Percentiles rank a stretch among this genome's conserved stretches.
Conservation (phyloP, 805 yeast species). For the Wickerhamomyces xylosicus region DNA sequence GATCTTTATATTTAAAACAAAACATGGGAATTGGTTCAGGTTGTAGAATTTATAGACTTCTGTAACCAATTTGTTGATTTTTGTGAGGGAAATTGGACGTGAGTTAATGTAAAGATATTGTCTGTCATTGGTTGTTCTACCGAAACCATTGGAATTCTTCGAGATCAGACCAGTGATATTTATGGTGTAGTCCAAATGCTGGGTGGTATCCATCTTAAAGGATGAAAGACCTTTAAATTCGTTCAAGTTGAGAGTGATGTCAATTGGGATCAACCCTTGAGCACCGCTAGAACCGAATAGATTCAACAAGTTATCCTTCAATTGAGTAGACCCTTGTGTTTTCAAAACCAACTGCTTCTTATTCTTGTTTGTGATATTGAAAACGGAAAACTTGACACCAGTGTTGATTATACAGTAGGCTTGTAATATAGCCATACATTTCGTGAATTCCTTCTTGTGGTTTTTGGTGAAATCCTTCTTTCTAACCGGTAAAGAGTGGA, state of each 20-base stretch:
- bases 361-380: constrained; percentile 36
- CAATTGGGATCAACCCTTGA: constrained; percentile 44
- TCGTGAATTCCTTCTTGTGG: constrained; percentile 59
- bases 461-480: constrained; percentile 62
- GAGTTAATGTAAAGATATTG: constrained; percentile 67
- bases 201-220: constrained; percentile 3
- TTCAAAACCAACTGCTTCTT: constrained; percentile 46
- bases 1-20: constrained; percentile 49
- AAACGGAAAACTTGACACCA: constrained; percentile 49
- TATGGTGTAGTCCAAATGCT: constrained; percentile 21
- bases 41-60: constrained; percentile 70
- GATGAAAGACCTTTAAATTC: constrained; percentile 13
- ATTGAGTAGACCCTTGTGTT: constrained; percentile 38
- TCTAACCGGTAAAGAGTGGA: constrained; percentile 72
- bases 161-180: constrained; percentile 57
- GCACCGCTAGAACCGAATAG: constrained; percentile 64
- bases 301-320: constrained; percentile 50
- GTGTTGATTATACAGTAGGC: constrained; percentile 52
- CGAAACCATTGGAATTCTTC: constrained; percentile 68
- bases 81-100: constrained; percentile 59
- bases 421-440: constrained; percentile 52
- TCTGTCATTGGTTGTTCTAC: constrained; percentile 61
- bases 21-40: constrained; percentile 61
- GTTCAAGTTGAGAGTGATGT: constrained; percentile 28
- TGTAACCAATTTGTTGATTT: constrained; percentile 47